Evolutionary conservation across 192 early-diverging fungal species (phyloP), one percentile per base, ranked within the genome.

Genomic region (Coemansia sp.): DNA sequence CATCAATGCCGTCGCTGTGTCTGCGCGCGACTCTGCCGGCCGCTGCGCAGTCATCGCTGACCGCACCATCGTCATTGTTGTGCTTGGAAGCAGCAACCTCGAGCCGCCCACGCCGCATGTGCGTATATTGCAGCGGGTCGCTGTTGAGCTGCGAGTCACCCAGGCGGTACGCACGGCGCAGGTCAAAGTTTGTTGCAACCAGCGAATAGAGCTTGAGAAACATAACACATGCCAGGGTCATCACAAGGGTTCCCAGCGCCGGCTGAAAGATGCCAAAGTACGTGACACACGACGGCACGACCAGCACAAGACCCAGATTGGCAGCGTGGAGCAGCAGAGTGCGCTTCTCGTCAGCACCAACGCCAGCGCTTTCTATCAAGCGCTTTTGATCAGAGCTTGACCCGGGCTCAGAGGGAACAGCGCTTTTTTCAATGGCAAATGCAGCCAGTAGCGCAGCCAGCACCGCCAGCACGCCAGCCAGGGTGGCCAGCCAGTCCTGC

Each of bases 151-250:
- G 63, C 23, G 66, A 49, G 49, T 78, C 72, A 47, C 74, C 82
- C 57, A 83, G 82, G n/a, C 83, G 65, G 37, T 84, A 84, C 6
- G 83, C 82, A 10, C 75, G 67, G 48, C 93, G 86, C 44, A 93
- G 72, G 47, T 92, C 91, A 60, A 84, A 84, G 82, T 92, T 92
- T 15, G 91, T 90, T 10, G 92, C 82, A 0, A 82, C 83, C 74
- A 87, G 91, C 17, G 91, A 93, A 17, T 87, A 85, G 53, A 94
- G 80, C 83, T 95, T 94, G 44, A 94, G 81, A 59, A 91, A 89
- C 55, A 92, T 84, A 62, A 93, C 82, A 6, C 87, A 73, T 2
- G 86, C 85, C 46, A 75, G 79, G 17, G 86, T 49, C 40, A 92
- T 79, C 9, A 84, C 84, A 23, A 80, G 55, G 36, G 86, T 87